These are phyloP conservation scores for Cadophora luteo-olivacea DNA, from an alignment of 2,329 filamentous ascomycete genomes.

Conservation along the genomic window DNA sequence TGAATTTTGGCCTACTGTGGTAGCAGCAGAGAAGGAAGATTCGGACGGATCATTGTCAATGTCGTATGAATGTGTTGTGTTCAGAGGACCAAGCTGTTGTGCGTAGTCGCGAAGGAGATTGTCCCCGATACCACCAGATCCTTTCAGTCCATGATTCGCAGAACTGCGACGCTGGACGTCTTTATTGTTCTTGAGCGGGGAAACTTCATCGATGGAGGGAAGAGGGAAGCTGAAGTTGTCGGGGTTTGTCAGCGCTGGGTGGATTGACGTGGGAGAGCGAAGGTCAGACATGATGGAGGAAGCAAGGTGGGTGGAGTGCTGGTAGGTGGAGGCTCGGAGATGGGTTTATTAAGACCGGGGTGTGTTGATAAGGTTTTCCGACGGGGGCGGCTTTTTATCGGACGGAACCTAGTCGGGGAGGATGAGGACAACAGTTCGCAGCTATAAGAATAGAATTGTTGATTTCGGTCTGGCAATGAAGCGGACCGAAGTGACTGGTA, in stretches of 20 bases:
- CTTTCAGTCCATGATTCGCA: constrained; percentile 39
- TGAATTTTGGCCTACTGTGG: constrained; percentile 40
- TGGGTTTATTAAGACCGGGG: constrained; percentile 19
- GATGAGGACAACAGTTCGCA: neutral
- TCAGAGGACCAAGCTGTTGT: constrained; percentile 50
- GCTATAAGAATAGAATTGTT: neutral
- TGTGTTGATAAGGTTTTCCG: constrained; percentile 19
- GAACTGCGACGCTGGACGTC: constrained; percentile 32
- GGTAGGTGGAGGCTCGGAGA: constrained; percentile 16
- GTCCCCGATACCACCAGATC: constrained; percentile 45
- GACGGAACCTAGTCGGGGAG: constrained; percentile 8
- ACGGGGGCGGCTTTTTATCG: constrained; percentile 13
- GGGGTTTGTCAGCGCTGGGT: constrained; percentile 56
- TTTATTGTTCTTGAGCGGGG: constrained; percentile 25
- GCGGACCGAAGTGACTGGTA: neutral
- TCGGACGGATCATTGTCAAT: constrained; percentile 40
- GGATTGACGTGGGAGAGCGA: constrained; percentile 56
- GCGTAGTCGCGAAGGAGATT: constrained; percentile 52
- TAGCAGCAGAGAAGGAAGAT: constrained; percentile 40
- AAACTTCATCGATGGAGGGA: constrained; percentile 39
- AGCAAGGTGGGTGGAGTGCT: neutral
- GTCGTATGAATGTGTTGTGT: constrained; percentile 44
- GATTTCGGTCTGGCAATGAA: neutral
- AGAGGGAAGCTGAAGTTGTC: constrained; percentile 34
- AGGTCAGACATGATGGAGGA: constrained; percentile 48